These are phyloP conservation scores for Coelastrella sp. DNA, from an alignment of 139 green algal genomes.

Conservation along the genomic window DNA sequence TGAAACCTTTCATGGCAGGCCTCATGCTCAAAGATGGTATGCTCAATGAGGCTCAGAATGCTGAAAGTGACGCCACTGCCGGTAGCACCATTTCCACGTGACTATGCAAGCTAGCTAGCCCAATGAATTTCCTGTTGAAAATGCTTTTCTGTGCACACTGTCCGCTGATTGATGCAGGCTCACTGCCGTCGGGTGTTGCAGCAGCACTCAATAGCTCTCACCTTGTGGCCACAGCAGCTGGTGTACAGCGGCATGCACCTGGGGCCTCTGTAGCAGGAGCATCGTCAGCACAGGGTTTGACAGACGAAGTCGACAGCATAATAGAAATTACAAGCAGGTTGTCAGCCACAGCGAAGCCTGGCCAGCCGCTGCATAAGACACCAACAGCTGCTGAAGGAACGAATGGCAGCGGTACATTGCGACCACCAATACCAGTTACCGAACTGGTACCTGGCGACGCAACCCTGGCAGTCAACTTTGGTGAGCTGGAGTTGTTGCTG, in stretches of 20 bases:
- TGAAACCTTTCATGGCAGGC: constrained; percentile 64
- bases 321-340: constrained; percentile 22
- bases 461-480: constrained; percentile 55
- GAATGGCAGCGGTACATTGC: constrained; percentile 51
- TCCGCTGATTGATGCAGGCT: too few species aligned
- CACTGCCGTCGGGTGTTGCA: too few species aligned
- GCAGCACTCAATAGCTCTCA: too few species aligned
- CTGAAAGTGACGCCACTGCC: not conserved
- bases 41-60: not conserved
- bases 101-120: not conserved
- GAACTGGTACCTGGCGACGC: constrained; percentile 49
- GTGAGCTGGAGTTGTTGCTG: constrained; percentile 1
- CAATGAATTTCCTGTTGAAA: too few species aligned
- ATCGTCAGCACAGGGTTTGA: not conserved
- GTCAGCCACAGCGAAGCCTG: not conserved
- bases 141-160: too few species aligned
- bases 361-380: not conserved
- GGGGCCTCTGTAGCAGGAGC: not conserved
- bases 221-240: not conserved
- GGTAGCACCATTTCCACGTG: not conserved
- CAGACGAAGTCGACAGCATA: not conserved
- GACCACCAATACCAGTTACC: constrained; percentile 31
- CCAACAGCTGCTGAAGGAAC: not conserved
- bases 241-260: not conserved
- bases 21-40: constrained; percentile 69